Percentiles rank a stretch among this genome's conserved stretches.
Conservation (phyloP, 805 yeast species). For the Cyberlindnera misumaiensis region DNA sequence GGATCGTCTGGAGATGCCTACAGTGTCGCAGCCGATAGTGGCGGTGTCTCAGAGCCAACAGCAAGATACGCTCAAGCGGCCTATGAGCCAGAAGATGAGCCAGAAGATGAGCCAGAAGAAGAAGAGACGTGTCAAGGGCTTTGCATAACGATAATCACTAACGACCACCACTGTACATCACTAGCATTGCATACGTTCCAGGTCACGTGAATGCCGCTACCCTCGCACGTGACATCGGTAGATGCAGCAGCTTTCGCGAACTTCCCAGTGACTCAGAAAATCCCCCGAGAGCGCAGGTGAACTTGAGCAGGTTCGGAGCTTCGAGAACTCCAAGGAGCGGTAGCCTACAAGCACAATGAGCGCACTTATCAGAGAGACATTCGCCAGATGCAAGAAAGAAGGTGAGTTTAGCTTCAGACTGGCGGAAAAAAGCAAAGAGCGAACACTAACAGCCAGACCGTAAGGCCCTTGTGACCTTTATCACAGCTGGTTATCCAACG, state of each 20-base stretch:
- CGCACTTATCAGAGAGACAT: conserved; percentile 49
- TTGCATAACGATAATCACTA: conserved; percentile 8
- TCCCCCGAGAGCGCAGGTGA: too few relatives aligned
- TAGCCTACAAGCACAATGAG: conserved; percentile 5
- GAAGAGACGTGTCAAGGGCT: conserved; percentile 16
- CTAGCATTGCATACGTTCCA: too few relatives aligned
- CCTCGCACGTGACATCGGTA: too few relatives aligned
- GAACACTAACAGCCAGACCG: conserved; percentile 38
- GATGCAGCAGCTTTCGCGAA: too few relatives aligned
- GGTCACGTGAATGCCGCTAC: too few relatives aligned
- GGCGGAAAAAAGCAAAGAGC: background rate
- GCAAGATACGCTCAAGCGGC: background rate
- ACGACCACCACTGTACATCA: too few relatives aligned
- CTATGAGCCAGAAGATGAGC: background rate
- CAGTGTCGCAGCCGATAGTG: conserved; percentile 10
- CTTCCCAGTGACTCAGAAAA: background rate
- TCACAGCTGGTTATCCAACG: conserved; percentile 93
- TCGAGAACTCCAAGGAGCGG: too few relatives aligned
- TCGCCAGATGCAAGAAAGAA: conserved; percentile 51
- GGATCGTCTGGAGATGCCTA: conserved; percentile 2
- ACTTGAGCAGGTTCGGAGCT: too few relatives aligned
- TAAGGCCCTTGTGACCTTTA: conserved; percentile 82
- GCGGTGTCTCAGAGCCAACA: conserved; percentile 17
- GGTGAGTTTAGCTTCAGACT: conserved; percentile 17
- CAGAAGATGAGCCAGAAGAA: conserved; percentile 11